Evolutionary conservation across 1,284 basidiomycete genomes (phyloP), one percentile per base, ranked within the genome.

Genomic region (Ganoderma leucocontextum): DNA sequence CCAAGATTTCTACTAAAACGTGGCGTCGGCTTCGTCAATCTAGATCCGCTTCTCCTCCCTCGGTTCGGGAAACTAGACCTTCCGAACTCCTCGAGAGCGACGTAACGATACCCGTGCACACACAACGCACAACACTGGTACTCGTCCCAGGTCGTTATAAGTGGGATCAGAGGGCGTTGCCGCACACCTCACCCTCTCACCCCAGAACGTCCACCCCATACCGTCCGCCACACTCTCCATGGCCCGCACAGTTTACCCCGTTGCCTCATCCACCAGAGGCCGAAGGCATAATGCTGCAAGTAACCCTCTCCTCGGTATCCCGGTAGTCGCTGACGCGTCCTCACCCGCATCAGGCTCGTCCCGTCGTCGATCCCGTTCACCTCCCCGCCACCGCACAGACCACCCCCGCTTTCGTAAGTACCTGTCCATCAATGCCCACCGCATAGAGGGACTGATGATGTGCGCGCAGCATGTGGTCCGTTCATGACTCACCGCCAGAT

Each of bases 381-480:
- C 10, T 60, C 39, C 59, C 55, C 19, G 5, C 47, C 25, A 33
- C 36, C 33, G 7, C 10, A 17, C 42, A 25, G 38, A 17, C 59
- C n/a, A 22, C 64, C 19, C 15, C 59, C n/a, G 52, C 36, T 9
- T 65, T 60, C 25, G 64, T 65, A 47, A 13, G 64, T 60, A 7
- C 42, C 9, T 35, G 17, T 25, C 7, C 33, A 8, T 36, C 19
- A 6, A 25, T 41, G 8, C n/a, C 35, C 17, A 53, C 15, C 10
- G 42, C 60, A 55, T 55, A 15, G 52, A 38, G 7, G 13, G 35
- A 35, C 33, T 38, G 8, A 52, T 62, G 65, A 58, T 52, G 17
- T 12, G 10, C 35, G 22, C 62, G 38, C 47, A 63, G 64, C 6
- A 8, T 57, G 64, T 47, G 47, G 62, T 64, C 29, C 36, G 60